Base-by-base conservation (phyloP, 495 filamentous ascomycete species). In the Amorphotheca resinae region DNA sequence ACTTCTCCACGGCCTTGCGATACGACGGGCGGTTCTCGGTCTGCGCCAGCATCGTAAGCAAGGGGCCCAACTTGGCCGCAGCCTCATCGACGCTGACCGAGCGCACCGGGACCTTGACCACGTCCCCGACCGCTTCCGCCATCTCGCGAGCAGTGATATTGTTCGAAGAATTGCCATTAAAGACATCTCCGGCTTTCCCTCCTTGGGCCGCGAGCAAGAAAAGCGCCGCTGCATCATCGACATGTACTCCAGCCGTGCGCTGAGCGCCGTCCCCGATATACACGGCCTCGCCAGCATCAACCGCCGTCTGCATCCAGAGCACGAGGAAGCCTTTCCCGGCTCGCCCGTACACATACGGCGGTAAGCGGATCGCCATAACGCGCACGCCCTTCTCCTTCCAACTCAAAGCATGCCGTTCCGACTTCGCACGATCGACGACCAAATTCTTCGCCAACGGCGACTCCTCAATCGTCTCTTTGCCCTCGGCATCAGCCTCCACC, bases 321-420 rank as follows among this genome's bases (percentile, higher is more conserved):
- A 59, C 16, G 7, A 14, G 15, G 3, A 67, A 34, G 2, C 60
- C 64, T 26, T 58, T 64, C 0, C 64, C 66, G 25, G 5, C 25
- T 6, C 52, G 58, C 0, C 63, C 66, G 42, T 70, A 66, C 1
- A 67, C 64, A 26, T 45, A 67, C 0, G 62, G 61, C 1, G 66
- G 53, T 0, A 69, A 55, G 1, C 66, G 54, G 6, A 70, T 54
- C 6, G 45, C 41, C n/a, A 31, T 51, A 1, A 62, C 59, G 5
- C 45, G 31, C 20, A 70, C 40, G 2, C 63, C 63, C 23, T 53
- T 48, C 15, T 49, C 34, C 11, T 46, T 44, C 3, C 54, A 51
- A n/a, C 17, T 22, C 1, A 59, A 47, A 15, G 49, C 53, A 33
- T 64, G 26, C 32, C 35, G 23, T 41, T 62, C 59, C 14, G 53